Evolutionary conservation across 352 stramenopile genomes (phyloP).

Genomic region (Aphanomyces cochlioides): DNA sequence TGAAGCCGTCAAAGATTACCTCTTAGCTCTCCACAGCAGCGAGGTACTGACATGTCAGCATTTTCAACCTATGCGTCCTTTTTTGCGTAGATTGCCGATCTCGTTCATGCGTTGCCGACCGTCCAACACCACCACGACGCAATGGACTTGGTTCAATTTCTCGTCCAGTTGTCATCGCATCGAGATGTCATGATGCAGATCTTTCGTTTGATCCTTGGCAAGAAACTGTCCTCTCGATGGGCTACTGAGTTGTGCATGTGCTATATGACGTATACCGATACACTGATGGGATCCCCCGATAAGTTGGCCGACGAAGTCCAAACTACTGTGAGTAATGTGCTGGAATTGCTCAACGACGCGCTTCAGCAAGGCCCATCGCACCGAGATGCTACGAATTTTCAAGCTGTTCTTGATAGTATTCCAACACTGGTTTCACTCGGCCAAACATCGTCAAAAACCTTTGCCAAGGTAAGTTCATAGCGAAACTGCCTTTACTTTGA

Average conservation of each 20-base stretch:
- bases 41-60: not conserved
- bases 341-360: slow-evolving; percentile 50
- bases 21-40: not conserved
- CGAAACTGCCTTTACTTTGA: not conserved
- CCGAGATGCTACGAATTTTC: slow-evolving; percentile 41
- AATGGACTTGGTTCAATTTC: not conserved
- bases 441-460: slow-evolving; percentile 25
- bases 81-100: not conserved
- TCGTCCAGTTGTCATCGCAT: slow-evolving; percentile 28
- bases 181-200: slow-evolving; percentile 37
- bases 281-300: slow-evolving; percentile 29
- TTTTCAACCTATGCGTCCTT: not conserved
- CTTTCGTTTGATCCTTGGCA: slow-evolving; percentile 55
- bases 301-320: slow-evolving; percentile 30
- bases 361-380: slow-evolving; percentile 34
- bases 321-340: slow-evolving; percentile 32
- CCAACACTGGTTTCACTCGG: not conserved
- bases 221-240: slow-evolving; percentile 68
- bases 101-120: not conserved
- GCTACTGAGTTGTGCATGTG: slow-evolving; percentile 68
- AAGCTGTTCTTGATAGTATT: slow-evolving; percentile 55
- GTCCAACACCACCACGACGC: not conserved
- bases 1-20: slow-evolving; percentile 3
- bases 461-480: not conserved
- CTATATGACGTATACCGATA: slow-evolving; percentile 45